Evolutionary conservation across 202 grass and related monocot genomes (phyloP).

Genomic region (Panicum hallii): DNA sequence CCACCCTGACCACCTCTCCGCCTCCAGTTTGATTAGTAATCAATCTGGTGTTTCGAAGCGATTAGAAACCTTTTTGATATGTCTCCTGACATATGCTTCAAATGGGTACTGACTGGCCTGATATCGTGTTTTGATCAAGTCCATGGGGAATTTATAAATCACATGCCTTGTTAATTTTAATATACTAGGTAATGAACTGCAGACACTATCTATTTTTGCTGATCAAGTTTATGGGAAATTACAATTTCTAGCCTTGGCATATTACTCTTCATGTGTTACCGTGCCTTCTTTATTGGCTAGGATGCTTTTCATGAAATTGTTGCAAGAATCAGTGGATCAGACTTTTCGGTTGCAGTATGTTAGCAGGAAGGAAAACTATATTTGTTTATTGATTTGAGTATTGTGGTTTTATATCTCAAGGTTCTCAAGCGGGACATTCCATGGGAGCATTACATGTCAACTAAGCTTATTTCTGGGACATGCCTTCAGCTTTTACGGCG

Average conservation of each 20-base stretch:
- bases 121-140: neutral
- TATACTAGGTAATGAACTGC: neutral
- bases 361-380: neutral
- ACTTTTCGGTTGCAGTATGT: slow-evolving; percentile 27
- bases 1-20: neutral
- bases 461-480: slow-evolving; percentile 86
- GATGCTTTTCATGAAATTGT: slow-evolving; percentile 9
- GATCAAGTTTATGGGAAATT: neutral
- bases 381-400: neutral
- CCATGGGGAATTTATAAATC: neutral
- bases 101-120: neutral
- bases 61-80: neutral
- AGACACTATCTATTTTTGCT: neutral
- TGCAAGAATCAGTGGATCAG: neutral
- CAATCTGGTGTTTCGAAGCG: neutral
- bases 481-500: slow-evolving; percentile 81
- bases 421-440: slow-evolving; percentile 98
- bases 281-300: neutral
- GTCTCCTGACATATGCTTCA: neutral
- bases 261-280: neutral
- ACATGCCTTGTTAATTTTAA: neutral
- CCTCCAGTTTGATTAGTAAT: too few relatives aligned
- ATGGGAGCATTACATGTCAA: slow-evolving; percentile 98
- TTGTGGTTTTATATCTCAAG: slow-evolving; percentile 56
- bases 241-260: neutral